Percentiles rank a stretch among this genome's conserved stretches.
Evolutionary conservation across 257 asterid species (phyloP).

Genomic region (Salvia hispanica): DNA sequence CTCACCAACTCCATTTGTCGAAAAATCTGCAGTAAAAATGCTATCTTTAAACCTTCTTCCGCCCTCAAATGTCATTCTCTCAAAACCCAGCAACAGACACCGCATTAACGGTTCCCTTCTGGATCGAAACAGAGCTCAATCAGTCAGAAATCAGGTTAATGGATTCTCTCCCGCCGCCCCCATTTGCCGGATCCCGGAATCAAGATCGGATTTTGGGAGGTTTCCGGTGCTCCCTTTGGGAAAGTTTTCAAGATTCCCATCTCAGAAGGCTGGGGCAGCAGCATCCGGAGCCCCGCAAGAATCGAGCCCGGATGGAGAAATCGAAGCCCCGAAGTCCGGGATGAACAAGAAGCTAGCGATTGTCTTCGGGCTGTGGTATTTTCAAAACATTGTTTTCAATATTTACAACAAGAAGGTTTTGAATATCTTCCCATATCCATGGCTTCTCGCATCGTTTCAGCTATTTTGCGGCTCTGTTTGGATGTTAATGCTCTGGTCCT

Average conservation of each 20-base stretch:
- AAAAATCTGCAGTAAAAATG: constrained; percentile 44
- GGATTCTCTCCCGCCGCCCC: constrained; percentile 23
- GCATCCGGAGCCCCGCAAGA: constrained; percentile 60
- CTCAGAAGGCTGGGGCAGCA: constrained; percentile 45
- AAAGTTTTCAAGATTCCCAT: constrained; percentile 37
- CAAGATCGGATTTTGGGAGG: constrained; percentile 49
- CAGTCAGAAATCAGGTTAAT: constrained; percentile 26
- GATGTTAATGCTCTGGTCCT: constrained; percentile 80
- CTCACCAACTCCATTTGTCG: neutral
- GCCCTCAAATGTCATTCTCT: constrained; percentile 57
- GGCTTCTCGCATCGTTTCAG: constrained; percentile 96
- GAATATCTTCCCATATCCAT: constrained; percentile 82
- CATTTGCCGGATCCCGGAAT: constrained; percentile 48
- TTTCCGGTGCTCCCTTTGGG: constrained; percentile 43
- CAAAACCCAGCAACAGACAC: constrained; percentile 43
- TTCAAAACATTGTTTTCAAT: constrained; percentile 85
- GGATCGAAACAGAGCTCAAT: constrained; percentile 46
- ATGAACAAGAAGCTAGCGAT: constrained; percentile 61
- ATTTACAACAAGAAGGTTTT: constrained; percentile 80
- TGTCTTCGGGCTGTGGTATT: constrained; percentile 90
- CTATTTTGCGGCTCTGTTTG: constrained; percentile 78
- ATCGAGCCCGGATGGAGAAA: constrained; percentile 62
- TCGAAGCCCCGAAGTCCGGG: constrained; percentile 50
- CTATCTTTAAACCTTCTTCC: constrained; percentile 67
- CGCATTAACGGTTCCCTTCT: constrained; percentile 37